Evolutionary conservation across 2,329 filamentous ascomycete species (phyloP).

Genomic region (Sclerotinia sclerotiorum): DNA sequence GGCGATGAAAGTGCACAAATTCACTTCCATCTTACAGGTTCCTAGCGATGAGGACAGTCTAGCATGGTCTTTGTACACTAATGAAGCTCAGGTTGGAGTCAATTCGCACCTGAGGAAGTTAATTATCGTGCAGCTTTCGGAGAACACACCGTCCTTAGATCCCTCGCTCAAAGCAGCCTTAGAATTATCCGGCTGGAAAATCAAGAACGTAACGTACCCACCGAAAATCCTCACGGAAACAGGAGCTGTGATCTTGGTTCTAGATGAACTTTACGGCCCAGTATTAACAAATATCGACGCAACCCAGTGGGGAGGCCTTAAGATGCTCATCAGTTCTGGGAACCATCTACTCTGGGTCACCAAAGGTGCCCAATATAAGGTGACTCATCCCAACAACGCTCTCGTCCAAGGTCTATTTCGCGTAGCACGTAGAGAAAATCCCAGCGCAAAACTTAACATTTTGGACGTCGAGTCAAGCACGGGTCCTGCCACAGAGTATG

Average conservation of each 20-base stretch:
- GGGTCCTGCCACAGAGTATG: constrained; percentile 4
- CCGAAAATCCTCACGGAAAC: not conserved
- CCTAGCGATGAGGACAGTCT: not conserved
- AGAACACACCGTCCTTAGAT: not conserved
- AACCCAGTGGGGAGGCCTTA: constrained; percentile 26
- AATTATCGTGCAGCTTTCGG: not conserved
- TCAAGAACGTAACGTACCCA: not conserved
- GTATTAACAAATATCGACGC: constrained; percentile 18
- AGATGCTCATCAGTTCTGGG: constrained; percentile 12
- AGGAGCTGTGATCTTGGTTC: constrained; percentile 20
- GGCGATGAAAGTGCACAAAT: not conserved
- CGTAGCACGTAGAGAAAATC: constrained; percentile 31
- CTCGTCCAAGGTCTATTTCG: constrained; percentile 42
- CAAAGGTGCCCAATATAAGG: constrained; percentile 32
- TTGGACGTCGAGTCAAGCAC: constrained; percentile 26
- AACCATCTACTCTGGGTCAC: constrained; percentile 42
- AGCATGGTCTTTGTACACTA: not conserved
- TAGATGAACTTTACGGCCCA: constrained; percentile 27
- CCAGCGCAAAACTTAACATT: constrained; percentile 23
- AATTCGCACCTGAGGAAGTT: not conserved
- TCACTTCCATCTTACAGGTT: not conserved
- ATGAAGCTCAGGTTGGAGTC: not conserved
- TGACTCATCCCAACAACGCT: constrained; percentile 39
- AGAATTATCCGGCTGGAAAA: not conserved
- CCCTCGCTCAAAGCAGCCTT: not conserved